Percentiles rank a stretch among this genome's conserved stretches.
phyloP scores from a whole-genome alignment of 148 eudicot genomes.

The Nyssa sinensis region DNA sequence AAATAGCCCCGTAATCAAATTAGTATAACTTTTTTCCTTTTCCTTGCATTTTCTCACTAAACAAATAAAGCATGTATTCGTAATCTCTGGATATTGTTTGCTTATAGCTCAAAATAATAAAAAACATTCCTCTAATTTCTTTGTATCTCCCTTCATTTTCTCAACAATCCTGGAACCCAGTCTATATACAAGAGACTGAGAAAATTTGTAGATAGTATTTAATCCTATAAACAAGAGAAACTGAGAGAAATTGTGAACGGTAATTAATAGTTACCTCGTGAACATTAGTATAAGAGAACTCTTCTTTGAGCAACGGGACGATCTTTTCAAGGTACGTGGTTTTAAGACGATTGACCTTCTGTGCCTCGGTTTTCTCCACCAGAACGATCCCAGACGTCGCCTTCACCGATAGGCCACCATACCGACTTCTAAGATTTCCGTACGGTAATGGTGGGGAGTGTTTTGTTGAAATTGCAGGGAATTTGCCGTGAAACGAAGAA shows the following conservation, averaged over 20 bases:
- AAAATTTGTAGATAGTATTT: neutral
- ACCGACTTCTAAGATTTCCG: constrained; percentile 20
- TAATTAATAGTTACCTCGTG: constrained; percentile 53
- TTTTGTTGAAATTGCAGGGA: constrained; percentile 24
- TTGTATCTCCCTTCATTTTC: neutral
- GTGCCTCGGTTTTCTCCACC: constrained; percentile 71
- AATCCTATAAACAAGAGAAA: neutral
- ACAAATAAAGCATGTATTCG: no score
- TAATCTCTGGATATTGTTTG: neutral
- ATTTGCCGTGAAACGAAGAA: constrained; percentile 54
- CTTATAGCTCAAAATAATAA: neutral
- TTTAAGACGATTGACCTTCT: constrained; percentile 62
- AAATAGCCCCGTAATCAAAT: no score
- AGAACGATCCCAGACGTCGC: constrained; percentile 47
- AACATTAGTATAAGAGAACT: constrained; percentile 75
- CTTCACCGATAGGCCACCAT: constrained; percentile 34
- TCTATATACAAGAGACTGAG: constrained; percentile 4
- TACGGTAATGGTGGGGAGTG: constrained; percentile 27
- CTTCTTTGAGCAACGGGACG: constrained; percentile 73
- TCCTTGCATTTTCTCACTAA: neutral
- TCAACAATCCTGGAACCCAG: neutral
- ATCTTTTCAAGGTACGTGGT: constrained; percentile 62
- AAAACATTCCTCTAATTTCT: neutral
- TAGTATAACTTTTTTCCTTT: no score
- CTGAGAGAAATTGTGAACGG: neutral